Base-by-base conservation (phyloP, 345 rosid species). In the Eucalyptus marginata region DNA sequence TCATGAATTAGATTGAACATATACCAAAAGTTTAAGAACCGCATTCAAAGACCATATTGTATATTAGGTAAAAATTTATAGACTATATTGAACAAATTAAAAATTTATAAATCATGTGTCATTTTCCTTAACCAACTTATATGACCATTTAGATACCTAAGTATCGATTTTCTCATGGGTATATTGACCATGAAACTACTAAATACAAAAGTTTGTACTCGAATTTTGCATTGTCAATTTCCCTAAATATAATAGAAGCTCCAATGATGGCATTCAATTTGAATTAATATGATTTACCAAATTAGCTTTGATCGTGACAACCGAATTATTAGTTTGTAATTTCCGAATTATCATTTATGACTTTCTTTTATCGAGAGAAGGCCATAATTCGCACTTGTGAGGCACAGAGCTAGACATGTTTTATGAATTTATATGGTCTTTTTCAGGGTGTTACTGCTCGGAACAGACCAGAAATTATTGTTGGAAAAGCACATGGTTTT, bases 1-100 rank as follows among this genome's bases (percentile, higher is more conserved):
- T 56, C 1, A 24, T 4, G 62, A 24, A 56, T 16, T 24, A 24
- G 8, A 22, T 56, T 56, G 6, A 56, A 9, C 4, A 56, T 24
- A 24, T 22, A 24, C 4, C 1, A 4, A 56, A 56, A 24, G 3
- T 2, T 56, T 22, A 56, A 24, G 1, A 10, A 56, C 3, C 2
- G 3, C 13, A 56, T 56, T 56, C 13, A 56, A 10, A 24, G 3
- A 56, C 3, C 1, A 56, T 56, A 24, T 24, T 22, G 0, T 5
- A 56, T 24, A 56, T 24, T 56, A 1, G 3, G 12, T 10, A 10
- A 56, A 24, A 56, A 10, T 56, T 10, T 7, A 56, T 56, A 9
- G 0, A 56, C 7, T 1, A 20, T 1, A 52, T 52, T 20, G 20
- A 52, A 52, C 10, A 52, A 20, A 52, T 52, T 24, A 4, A 56